phyloP scores from a whole-genome alignment of 768 basidiomycete genomes.

The Lentinus tigrinus region DNA sequence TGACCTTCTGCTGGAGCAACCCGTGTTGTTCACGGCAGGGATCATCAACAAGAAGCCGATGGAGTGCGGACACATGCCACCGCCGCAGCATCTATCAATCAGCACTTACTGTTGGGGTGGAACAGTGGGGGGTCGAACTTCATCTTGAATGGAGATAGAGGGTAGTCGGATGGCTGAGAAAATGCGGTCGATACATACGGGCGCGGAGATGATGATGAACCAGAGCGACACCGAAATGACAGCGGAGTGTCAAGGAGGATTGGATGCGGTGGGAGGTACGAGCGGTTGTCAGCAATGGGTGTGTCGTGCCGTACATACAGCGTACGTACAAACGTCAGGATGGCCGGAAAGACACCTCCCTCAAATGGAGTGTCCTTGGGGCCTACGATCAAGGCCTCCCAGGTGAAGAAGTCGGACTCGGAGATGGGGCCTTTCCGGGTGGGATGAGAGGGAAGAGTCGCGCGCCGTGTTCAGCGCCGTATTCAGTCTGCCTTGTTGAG shows the following conservation, averaged over 20 bases:
- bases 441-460: not conserved
- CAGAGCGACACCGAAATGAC: not conserved
- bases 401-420: conserved; percentile 92
- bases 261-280: not conserved
- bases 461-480: not conserved
- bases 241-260: not conserved
- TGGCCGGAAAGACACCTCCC: conserved; percentile 92
- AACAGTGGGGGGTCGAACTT: conserved; percentile 95
- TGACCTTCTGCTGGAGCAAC: too few species aligned
- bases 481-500: not conserved
- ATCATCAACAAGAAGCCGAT: not conserved
- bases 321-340: conserved; percentile 81
- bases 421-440: conserved; percentile 69
- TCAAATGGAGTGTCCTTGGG: conserved; percentile 96
- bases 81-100: not conserved
- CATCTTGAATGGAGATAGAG: conserved; percentile 99
- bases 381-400: conserved; percentile 93
- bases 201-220: not conserved
- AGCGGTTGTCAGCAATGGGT: conserved; percentile 6
- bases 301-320: conserved; percentile 12
- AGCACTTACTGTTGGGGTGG: conserved; percentile 88
- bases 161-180: conserved; percentile 84
- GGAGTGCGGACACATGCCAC: not conserved
- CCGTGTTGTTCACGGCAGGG: not conserved
- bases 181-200: not conserved